A percentile compares a stretch with the other conserved stretches of the same genome.
phyloP scores from a whole-genome alignment of 1,284 basidiomycete genomes.

The Rhodotorula mucilaginosa region DNA sequence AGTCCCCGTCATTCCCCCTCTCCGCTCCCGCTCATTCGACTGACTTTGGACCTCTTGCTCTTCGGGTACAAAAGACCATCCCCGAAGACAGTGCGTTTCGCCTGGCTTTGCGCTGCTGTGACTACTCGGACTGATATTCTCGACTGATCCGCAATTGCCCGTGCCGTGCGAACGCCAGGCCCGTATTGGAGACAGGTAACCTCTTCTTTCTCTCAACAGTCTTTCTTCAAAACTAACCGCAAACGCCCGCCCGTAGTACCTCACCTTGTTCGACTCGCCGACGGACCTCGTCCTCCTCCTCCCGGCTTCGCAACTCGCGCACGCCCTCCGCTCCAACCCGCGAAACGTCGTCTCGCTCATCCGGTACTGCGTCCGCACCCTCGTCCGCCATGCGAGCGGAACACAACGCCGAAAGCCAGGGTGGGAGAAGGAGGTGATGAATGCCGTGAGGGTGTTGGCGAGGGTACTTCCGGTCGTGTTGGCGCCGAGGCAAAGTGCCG shows the following conservation, averaged over 20 bases:
- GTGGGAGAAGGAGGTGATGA: conserved; percentile 52
- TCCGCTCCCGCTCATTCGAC: neutral
- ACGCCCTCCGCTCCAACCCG: conserved; percentile 73
- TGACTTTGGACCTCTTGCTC: too few species aligned
- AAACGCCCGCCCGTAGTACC: too few species aligned
- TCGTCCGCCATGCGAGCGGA: conserved; percentile 58
- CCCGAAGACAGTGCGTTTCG: conserved; percentile 5
- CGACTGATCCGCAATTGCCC: neutral
- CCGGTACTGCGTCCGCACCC: conserved; percentile 65
- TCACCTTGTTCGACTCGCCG: conserved; percentile 75
- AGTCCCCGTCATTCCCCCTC: conserved; percentile 47
- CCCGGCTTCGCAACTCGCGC: conserved; percentile 62
- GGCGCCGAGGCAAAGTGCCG: conserved; percentile 59
- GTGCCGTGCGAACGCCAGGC: conserved; percentile 48
- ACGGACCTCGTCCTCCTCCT: conserved; percentile 86
- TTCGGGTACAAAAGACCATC: neutral
- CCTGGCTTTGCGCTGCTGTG: too few species aligned
- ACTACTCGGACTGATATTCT: too few species aligned
- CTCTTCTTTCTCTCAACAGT: too few species aligned
- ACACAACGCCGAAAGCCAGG: too few species aligned
- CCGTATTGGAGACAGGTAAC: conserved; percentile 62
- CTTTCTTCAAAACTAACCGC: neutral
- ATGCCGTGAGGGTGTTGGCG: conserved; percentile 79
- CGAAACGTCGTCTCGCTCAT: conserved; percentile 81
- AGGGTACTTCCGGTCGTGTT: conserved; percentile 83